Base-by-base conservation (phyloP, 1,139 yeast species). In the Candida frijolesensis region DNA sequence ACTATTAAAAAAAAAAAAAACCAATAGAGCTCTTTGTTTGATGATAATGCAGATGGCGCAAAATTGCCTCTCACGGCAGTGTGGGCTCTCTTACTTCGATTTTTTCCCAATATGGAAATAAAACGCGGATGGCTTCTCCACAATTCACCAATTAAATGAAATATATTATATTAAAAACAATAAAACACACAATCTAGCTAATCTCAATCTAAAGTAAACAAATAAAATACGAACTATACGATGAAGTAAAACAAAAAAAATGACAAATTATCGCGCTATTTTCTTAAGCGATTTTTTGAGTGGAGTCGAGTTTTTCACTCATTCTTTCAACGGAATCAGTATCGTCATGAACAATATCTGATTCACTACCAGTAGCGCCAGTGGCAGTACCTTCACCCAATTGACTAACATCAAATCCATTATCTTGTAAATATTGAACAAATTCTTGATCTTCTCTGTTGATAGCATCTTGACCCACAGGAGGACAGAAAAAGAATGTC, bases 381-480 rank as follows among this genome's bases (percentile, higher is more conserved):
- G n/a, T n/a, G n/a, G 14, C 32, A 14, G 27, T 33, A 29, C 46
- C 47, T 37, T 51, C 55, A 32, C 85, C 85, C 58, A 82, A 66
- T 58, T 70, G 76, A 18, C 74, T 55, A 45, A 79, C 69, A 63
- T 86, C 90, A 59, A 76, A 86, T 15, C 89, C 89, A 51, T 82
- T 74, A 3, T 65, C 68, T 46, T 65, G 65, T 65, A 91, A 80
- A 67, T 87, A 90, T 27, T 74, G 81, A 49, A 85, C 63, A 71
- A 91, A 92, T 45, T 74, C 78, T 34, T 70, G 73, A 69, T 92
- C 97, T 71, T 92, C 97, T 54, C 80, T 78, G 58, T 82, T 79
- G 66, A 91, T 84, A 32, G 95, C 87, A 61, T 85, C 87, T 71
- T 91, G 97, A 60, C 87, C 91, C 46, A 91, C 84, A 29, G 87